A percentile compares a stretch with the other conserved stretches of the same genome.
These are phyloP conservation scores for Russula virescens DNA, from an alignment of 768 basidiomycete species.

Conservation along the genomic window DNA sequence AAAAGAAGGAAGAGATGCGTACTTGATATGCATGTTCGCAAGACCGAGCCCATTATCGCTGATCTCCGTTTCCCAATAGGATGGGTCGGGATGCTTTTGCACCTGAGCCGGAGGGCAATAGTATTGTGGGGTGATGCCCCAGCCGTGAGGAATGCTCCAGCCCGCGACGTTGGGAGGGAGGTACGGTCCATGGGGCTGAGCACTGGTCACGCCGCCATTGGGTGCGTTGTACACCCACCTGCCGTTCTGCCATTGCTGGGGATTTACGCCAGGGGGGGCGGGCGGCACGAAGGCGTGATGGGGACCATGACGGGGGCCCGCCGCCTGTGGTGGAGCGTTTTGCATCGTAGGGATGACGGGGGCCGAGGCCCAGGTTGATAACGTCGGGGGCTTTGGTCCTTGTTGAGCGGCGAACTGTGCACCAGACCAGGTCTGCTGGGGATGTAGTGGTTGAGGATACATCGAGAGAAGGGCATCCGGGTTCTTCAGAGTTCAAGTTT, in stretches of 20 bases:
- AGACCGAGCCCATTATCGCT: slow-evolving; percentile 61
- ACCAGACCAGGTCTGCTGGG: slow-evolving; percentile 18
- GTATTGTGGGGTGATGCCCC: slow-evolving; percentile 24
- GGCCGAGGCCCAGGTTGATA: slow-evolving; percentile 22
- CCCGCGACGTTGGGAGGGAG: slow-evolving; percentile 17
- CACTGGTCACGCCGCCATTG: background rate
- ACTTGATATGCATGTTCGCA: slow-evolving; percentile 60
- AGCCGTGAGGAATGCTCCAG: slow-evolving; percentile 21
- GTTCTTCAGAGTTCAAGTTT: background rate
- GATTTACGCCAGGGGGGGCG: slow-evolving; percentile 23
- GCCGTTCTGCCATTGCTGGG: slow-evolving; percentile 24
- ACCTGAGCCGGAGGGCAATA: slow-evolving; percentile 56
- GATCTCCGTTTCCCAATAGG: slow-evolving; percentile 57
- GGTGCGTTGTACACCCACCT: slow-evolving; percentile 21
- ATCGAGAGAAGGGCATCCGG: slow-evolving; percentile 21
- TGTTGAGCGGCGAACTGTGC: slow-evolving; percentile 17
- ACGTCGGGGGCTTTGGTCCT: background rate
- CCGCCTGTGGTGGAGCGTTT: background rate
- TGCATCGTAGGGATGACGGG: slow-evolving; percentile 11
- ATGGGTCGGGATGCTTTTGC: slow-evolving; percentile 55
- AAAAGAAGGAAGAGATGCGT: slow-evolving; percentile 28
- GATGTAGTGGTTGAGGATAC: slow-evolving; percentile 16
- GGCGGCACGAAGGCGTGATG: slow-evolving; percentile 20
- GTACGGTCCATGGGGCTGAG: slow-evolving; percentile 7
- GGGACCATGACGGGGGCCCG: background rate